These are phyloP conservation scores for Avena atlantica DNA, from an alignment of 176 grass and related monocot species.

Conservation along the genomic window DNA sequence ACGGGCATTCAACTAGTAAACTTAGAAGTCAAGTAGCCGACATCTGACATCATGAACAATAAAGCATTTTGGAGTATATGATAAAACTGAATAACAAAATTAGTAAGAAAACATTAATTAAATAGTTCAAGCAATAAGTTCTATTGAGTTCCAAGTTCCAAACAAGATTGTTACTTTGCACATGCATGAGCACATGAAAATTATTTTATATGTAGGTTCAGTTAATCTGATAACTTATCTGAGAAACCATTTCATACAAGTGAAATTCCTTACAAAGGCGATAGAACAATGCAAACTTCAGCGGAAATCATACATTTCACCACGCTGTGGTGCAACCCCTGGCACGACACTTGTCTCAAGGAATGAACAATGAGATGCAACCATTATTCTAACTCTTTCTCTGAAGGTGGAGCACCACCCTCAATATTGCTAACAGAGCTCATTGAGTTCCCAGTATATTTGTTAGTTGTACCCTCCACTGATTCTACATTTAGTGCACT, in stretches of 20 bases:
- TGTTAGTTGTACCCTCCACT: slow-evolving; percentile 48
- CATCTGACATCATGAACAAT: not conserved
- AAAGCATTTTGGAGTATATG: not conserved
- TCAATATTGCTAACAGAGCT: slow-evolving; percentile 50
- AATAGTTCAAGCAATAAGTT: slow-evolving; percentile 15
- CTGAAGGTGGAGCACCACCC: slow-evolving; percentile 30
- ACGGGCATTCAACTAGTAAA: too few species aligned
- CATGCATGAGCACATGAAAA: not conserved
- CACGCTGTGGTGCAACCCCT: not conserved
- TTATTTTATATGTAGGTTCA: not conserved
- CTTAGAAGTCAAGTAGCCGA: not conserved
- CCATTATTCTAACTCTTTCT: slow-evolving; percentile 23
- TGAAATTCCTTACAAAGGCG: not conserved
- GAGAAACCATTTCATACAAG: not conserved
- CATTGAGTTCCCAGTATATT: slow-evolving; percentile 58
- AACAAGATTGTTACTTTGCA: not conserved
- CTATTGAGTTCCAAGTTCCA: not conserved
- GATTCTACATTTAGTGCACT: not conserved
- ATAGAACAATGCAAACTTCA: not conserved
- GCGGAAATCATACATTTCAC: not conserved
- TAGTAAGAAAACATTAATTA: not conserved
- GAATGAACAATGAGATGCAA: not conserved
- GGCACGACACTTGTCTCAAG: not conserved
- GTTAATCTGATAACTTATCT: not conserved
- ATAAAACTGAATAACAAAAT: not conserved